These are phyloP conservation scores for Trichoderma harzianum DNA, from an alignment of 2,329 filamentous ascomycete species.

Conservation along the genomic window DNA sequence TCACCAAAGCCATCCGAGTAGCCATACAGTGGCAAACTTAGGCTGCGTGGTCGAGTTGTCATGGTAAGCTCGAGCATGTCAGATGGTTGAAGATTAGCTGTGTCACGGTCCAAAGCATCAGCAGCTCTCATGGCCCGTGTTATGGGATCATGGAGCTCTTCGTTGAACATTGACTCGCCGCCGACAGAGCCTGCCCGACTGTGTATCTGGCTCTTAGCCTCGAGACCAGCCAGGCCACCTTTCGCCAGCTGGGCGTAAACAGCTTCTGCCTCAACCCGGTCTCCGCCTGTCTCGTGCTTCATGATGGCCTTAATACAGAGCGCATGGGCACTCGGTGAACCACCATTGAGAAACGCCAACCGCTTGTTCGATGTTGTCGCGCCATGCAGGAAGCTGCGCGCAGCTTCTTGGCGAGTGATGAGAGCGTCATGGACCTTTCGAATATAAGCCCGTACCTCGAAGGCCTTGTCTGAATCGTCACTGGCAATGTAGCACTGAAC, in stretches of 20 bases:
- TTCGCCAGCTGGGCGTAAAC: slow-evolving; percentile 51
- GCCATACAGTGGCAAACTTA: slow-evolving; percentile 48
- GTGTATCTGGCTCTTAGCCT: slow-evolving; percentile 24
- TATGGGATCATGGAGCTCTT: slow-evolving; percentile 46
- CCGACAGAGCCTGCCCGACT: slow-evolving; percentile 22
- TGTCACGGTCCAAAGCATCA: slow-evolving; percentile 54
- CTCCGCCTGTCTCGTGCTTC: slow-evolving; percentile 48
- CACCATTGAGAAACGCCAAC: slow-evolving; percentile 59
- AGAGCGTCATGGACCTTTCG: slow-evolving; percentile 50
- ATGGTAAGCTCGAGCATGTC: slow-evolving; percentile 47
- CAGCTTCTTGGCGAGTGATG: slow-evolving; percentile 44
- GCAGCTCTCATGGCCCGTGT: slow-evolving; percentile 57
- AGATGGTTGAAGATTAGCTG: slow-evolving; percentile 50
- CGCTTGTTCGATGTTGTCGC: slow-evolving; percentile 47
- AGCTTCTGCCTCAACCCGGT: slow-evolving; percentile 47
- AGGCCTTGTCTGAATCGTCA: slow-evolving; percentile 27
- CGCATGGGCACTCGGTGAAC: slow-evolving; percentile 52
- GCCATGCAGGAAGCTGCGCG: slow-evolving; percentile 48
- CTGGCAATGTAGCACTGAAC: slow-evolving; percentile 45
- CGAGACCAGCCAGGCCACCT: slow-evolving; percentile 43
- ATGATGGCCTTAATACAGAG: slow-evolving; percentile 55
- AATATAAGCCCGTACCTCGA: slow-evolving; percentile 40
- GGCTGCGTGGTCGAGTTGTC: slow-evolving; percentile 42
- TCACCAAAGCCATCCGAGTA: slow-evolving; percentile 43
- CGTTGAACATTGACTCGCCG: slow-evolving; percentile 20